These are phyloP conservation scores for Aquanectria penicillioides DNA, from an alignment of 2,329 filamentous ascomycete species.

Conservation along the genomic window DNA sequence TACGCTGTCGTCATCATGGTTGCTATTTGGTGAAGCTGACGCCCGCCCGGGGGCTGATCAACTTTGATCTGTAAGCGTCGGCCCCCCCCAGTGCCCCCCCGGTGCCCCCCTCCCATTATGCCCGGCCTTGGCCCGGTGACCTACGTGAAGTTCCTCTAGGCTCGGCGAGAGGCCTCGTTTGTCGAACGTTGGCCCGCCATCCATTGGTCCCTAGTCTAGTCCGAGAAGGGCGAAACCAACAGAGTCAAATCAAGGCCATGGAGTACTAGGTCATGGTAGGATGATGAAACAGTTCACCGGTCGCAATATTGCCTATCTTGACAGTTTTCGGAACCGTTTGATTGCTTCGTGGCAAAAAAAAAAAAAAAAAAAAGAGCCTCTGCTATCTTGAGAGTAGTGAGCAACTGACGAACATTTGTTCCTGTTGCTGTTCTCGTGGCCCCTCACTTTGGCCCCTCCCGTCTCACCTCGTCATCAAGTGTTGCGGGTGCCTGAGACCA, in stretches of 20 bases:
- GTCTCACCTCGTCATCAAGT: background rate
- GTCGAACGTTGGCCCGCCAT: background rate
- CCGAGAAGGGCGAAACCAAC: background rate
- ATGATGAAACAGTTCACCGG: slow-evolving; percentile 34
- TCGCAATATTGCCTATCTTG: slow-evolving; percentile 29
- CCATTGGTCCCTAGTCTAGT: slow-evolving; percentile 3
- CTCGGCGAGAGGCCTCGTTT: slow-evolving; percentile 1
- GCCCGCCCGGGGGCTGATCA: slow-evolving; percentile 17
- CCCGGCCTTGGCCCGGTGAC: slow-evolving; percentile 17
- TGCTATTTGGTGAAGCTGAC: slow-evolving; percentile 3
- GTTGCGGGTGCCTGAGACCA: slow-evolving; percentile 22
- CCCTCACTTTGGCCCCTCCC: slow-evolving; percentile 24
- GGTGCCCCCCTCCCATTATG: slow-evolving; percentile 3
- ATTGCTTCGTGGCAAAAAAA: slow-evolving; percentile 34
- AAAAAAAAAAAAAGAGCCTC: no score
- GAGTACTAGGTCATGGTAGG: slow-evolving; percentile 6
- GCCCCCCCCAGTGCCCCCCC: no score
- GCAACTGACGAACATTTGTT: slow-evolving; percentile 6
- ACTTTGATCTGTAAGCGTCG: slow-evolving; percentile 2
- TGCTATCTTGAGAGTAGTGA: no score
- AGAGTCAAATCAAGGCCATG: slow-evolving; percentile 18
- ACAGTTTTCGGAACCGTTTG: slow-evolving; percentile 28
- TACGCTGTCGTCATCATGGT: slow-evolving; percentile 12
- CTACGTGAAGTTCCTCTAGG: slow-evolving; percentile 11
- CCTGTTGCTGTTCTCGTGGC: slow-evolving; percentile 24